Percentiles rank a stretch among this genome's conserved stretches.
phyloP scores from a whole-genome alignment of 371 early-diverging fungal species.

The Mucor mucedo region DNA sequence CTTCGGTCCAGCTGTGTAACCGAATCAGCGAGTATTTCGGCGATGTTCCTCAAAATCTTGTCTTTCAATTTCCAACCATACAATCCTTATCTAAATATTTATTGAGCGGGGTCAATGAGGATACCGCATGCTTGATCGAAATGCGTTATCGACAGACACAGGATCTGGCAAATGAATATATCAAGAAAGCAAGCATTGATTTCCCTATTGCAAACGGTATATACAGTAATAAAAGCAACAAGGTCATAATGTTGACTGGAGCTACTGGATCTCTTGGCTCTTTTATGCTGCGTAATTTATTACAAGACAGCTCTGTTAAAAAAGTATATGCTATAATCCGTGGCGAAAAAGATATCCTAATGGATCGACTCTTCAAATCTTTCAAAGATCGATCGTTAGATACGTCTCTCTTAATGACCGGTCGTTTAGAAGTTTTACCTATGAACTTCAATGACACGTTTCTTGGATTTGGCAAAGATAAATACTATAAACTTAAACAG shows the following conservation, averaged over 20 bases:
- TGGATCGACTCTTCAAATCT: slow-evolving; percentile 25
- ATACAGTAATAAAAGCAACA: slow-evolving; percentile 6
- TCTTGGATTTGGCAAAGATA: slow-evolving; percentile 31
- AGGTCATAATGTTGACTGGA: slow-evolving; percentile 45
- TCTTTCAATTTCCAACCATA: slow-evolving; percentile 40
- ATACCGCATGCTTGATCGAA: not conserved
- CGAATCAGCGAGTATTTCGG: slow-evolving; percentile 23
- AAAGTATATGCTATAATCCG: slow-evolving; percentile 43
- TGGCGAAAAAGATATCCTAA: slow-evolving; percentile 17
- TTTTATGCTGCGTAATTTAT: slow-evolving; percentile 39
- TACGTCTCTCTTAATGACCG: slow-evolving; percentile 14
- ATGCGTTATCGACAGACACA: slow-evolving; percentile 3
- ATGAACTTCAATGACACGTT: slow-evolving; percentile 29
- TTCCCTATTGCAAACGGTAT: slow-evolving; percentile 18
- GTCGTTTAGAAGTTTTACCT: slow-evolving; percentile 23
- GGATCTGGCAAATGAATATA: slow-evolving; percentile 24
- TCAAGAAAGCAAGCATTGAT: slow-evolving; percentile 31
- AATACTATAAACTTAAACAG: slow-evolving; percentile 27
- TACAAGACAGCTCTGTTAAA: slow-evolving; percentile 26
- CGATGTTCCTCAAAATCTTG: slow-evolving; percentile 40
- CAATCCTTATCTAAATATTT: slow-evolving; percentile 20
- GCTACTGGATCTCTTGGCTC: slow-evolving; percentile 52
- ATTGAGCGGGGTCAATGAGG: not conserved
- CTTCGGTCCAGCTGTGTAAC: slow-evolving; percentile 33
- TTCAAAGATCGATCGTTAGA: slow-evolving; percentile 30